Percentiles rank a stretch among this genome's conserved stretches.
phyloP scores from a whole-genome alignment of 2,329 filamentous ascomycete genomes.

The Pyrenochaeta sp. region DNA sequence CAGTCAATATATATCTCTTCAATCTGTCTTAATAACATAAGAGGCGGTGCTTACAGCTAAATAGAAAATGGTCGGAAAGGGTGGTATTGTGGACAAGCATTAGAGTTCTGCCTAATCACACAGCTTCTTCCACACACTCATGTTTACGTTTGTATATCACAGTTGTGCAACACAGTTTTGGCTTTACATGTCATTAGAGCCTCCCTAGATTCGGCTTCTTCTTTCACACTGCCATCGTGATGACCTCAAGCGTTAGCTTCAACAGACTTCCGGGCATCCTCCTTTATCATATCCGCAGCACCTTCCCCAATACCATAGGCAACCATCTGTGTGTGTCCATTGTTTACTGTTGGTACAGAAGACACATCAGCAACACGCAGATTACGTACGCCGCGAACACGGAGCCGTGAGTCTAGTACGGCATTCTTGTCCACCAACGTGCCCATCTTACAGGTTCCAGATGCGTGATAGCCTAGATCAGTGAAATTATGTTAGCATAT shows the following conservation, averaged over 20 bases:
- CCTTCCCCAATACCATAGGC: constrained; percentile 45
- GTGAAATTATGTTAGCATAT: background rate
- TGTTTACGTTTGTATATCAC: too few species aligned
- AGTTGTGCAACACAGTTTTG: too few species aligned
- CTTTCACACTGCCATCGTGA: background rate
- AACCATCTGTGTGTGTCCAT: constrained; percentile 49
- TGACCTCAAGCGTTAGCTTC: constrained; percentile 11
- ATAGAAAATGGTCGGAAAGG: too few species aligned
- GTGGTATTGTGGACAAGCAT: too few species aligned
- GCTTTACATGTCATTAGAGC: background rate
- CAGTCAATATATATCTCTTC: too few species aligned
- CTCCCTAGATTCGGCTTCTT: background rate
- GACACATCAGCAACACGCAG: constrained; percentile 40
- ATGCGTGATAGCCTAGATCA: constrained; percentile 57
- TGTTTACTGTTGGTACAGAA: constrained; percentile 37
- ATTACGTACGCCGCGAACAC: constrained; percentile 33
- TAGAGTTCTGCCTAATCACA: too few species aligned
- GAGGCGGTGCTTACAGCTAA: too few species aligned
- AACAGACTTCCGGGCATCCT: constrained; percentile 21
- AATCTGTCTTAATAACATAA: too few species aligned
- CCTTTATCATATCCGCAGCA: constrained; percentile 43
- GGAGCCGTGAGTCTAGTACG: constrained; percentile 48
- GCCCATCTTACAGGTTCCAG: constrained; percentile 68
- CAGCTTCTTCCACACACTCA: too few species aligned
- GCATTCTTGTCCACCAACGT: constrained; percentile 38